Conservation (phyloP, 2,329 filamentous ascomycete species). For the Pseudogymnoascus sp. region DNA sequence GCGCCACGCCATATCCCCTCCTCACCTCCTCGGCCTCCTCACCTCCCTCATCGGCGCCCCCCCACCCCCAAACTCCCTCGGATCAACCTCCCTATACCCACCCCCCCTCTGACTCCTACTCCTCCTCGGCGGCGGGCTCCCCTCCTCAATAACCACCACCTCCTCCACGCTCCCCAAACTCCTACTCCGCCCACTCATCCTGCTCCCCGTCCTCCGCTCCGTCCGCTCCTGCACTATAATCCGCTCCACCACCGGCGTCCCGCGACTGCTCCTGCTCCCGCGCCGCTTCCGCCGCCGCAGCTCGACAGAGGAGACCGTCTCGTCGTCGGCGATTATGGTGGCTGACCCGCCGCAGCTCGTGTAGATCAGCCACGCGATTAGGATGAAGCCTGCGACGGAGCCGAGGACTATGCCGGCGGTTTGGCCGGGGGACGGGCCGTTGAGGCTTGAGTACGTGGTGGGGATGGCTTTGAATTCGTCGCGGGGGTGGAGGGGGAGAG, state of each 20-base stretch:
- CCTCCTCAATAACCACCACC: slow-evolving; percentile 29
- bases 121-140: slow-evolving; percentile 23
- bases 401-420: slow-evolving; percentile 53
- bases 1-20: not conserved
- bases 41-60: slow-evolving; percentile 4
- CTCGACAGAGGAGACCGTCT: slow-evolving; percentile 20
- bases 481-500: slow-evolving; percentile 1
- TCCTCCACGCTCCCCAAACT: slow-evolving; percentile 18
- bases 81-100: slow-evolving; percentile 27
- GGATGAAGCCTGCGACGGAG: slow-evolving; percentile 42
- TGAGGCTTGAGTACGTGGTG: slow-evolving; percentile 48
- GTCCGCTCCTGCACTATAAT: slow-evolving; percentile 25
- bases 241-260: slow-evolving; percentile 20
- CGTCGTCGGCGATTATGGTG: slow-evolving; percentile 17
- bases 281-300: slow-evolving; percentile 16
- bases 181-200: slow-evolving; percentile 11
- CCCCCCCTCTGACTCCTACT: slow-evolving; percentile 17
- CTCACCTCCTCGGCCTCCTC: not conserved
- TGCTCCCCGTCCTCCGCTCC: slow-evolving; percentile 18
- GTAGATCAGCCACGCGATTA: slow-evolving; percentile 44
- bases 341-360: slow-evolving; percentile 14
- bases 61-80: slow-evolving; percentile 22
- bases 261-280: slow-evolving; percentile 13
- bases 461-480: slow-evolving; percentile 42
- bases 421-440: slow-evolving; percentile 46